Conservation (phyloP, 352 stramenopile species). For the Phytophthora citrophthora region DNA sequence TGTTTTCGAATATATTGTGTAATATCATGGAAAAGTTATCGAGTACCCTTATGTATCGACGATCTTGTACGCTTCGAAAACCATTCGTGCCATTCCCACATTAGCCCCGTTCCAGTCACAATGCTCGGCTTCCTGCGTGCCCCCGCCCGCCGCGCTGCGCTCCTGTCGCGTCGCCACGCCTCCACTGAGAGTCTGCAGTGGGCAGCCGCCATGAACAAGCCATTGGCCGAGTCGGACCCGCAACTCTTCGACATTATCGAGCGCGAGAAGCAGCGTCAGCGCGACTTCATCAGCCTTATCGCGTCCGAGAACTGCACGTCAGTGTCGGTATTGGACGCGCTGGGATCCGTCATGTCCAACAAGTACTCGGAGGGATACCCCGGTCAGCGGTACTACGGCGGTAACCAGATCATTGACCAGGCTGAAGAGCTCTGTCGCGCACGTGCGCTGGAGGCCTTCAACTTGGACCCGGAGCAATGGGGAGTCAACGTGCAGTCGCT, state of each 20-base stretch:
- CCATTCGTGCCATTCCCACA: slow-evolving; percentile 22
- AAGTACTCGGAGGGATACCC: slow-evolving; percentile 99
- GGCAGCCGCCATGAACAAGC: slow-evolving; percentile 88
- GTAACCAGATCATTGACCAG: slow-evolving; percentile 99
- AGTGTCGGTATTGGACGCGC: slow-evolving; percentile 96
- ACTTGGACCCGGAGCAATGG: slow-evolving; percentile 96
- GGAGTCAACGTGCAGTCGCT: slow-evolving; percentile 98
- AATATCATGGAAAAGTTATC: not conserved
- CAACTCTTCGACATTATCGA: slow-evolving; percentile 96
- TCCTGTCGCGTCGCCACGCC: slow-evolving; percentile 45
- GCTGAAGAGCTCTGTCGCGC: slow-evolving; percentile 98
- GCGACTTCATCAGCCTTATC: slow-evolving; percentile 98
- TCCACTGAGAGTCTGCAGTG: slow-evolving; percentile 70
- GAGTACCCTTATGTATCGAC: not conserved
- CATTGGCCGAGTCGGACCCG: slow-evolving; percentile 91
- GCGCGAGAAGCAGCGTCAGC: slow-evolving; percentile 98
- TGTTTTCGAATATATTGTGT: no score
- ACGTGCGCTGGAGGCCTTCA: slow-evolving; percentile 97
- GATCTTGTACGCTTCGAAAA: slow-evolving; percentile 7
- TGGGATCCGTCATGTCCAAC: slow-evolving; percentile 99
- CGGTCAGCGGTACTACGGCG: slow-evolving; percentile 95
- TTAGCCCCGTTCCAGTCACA: slow-evolving; percentile 18
- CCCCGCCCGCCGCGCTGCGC: slow-evolving; percentile 21
- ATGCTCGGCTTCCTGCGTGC: slow-evolving; percentile 38
- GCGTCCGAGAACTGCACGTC: slow-evolving; percentile 99